Evolutionary conservation across 257 asterid genomes (phyloP), one percentile per base, ranked within the genome.

Genomic region (Misopates orontium): DNA sequence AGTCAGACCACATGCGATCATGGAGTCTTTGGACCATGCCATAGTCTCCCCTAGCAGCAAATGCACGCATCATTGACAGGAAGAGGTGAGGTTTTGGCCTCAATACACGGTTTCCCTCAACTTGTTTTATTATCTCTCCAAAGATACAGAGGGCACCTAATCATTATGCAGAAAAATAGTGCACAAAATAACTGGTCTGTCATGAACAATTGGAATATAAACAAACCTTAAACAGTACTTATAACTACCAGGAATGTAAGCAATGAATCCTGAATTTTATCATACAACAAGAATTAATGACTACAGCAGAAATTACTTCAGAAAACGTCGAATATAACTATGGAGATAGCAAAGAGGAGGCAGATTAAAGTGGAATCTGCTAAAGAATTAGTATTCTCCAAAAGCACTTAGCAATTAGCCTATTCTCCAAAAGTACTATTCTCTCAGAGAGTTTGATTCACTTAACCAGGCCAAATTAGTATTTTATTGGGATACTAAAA

Each of bases 31-130:
- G 74, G 62, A 84, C 90, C 86, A 80, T 79, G 41, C 40, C 42
- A 64, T 84, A 79, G 64, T 82, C 87, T 62, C 95, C 95, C 69
- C 74, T 77, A 58, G 71, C 78, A 76, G 95, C 86, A 78, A 78
- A 86, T 62, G 85, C 85, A 28, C 95, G 95, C 90, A 86, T 86
- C 77, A 86, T 63, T 9, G 90, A 84, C 53, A 81, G 73, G 67
- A 81, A 86, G 62, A 86, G 83, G 85, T 84, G 95, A 67, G 95
- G 90, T 72, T 86, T 86, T 68, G 94, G 94, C 79, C 75, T 79
- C 68, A 81, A 49, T 52, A 18, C 54, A 70, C 85, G 85, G 52
- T 68, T 69, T 56, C 53, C 23, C 31, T 73, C 79, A 58, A 85
- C 78, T 66, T 32, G 74, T 68, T 86, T 86, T 47, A 83, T 70